Percentiles rank a stretch among this genome's conserved stretches.
Conservation (phyloP, 2,329 filamentous ascomycete genomes). For the Aspergillus sp. region DNA sequence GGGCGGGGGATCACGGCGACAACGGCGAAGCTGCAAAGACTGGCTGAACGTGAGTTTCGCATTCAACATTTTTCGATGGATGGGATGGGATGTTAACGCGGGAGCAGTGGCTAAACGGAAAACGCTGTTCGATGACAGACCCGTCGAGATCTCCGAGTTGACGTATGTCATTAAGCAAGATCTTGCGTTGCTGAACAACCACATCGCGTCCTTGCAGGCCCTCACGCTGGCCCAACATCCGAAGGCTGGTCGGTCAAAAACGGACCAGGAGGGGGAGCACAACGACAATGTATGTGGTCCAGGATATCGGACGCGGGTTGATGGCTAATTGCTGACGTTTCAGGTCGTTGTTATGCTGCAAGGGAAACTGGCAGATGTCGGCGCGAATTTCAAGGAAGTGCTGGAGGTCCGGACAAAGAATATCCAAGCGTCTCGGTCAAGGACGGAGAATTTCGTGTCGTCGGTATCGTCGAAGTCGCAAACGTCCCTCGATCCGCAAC, state of each 20-base stretch:
- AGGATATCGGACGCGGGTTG: too few species aligned
- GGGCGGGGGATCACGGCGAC: constrained; percentile 83
- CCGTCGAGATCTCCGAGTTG: constrained; percentile 92
- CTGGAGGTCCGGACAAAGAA: constrained; percentile 95
- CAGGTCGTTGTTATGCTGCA: constrained; percentile 75
- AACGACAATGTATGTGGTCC: constrained; percentile 82
- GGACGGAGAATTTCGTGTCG: constrained; percentile 95
- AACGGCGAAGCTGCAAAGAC: constrained; percentile 88
- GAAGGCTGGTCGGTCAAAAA: constrained; percentile 38
- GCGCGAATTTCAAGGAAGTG: constrained; percentile 93
- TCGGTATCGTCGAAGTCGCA: constrained; percentile 72
- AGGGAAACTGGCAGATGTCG: constrained; percentile 84
- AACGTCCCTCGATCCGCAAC: constrained; percentile 51
- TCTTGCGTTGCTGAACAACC: constrained; percentile 71
- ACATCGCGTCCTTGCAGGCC: constrained; percentile 73
- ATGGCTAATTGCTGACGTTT: constrained; percentile 12
- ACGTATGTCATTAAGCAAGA: constrained; percentile 98
- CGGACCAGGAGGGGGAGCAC: constrained; percentile 81
- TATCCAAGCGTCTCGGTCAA: constrained; percentile 82
- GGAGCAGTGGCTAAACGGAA: constrained; percentile 76
- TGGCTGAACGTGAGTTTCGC: constrained; percentile 65
- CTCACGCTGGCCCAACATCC: constrained; percentile 71
- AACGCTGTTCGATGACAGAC: constrained; percentile 92
- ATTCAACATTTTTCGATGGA: too few species aligned
- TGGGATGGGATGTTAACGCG: too few species aligned